These are phyloP conservation scores for Mycena capillaripes DNA, from an alignment of 768 basidiomycete species.

Conservation along the genomic window DNA sequence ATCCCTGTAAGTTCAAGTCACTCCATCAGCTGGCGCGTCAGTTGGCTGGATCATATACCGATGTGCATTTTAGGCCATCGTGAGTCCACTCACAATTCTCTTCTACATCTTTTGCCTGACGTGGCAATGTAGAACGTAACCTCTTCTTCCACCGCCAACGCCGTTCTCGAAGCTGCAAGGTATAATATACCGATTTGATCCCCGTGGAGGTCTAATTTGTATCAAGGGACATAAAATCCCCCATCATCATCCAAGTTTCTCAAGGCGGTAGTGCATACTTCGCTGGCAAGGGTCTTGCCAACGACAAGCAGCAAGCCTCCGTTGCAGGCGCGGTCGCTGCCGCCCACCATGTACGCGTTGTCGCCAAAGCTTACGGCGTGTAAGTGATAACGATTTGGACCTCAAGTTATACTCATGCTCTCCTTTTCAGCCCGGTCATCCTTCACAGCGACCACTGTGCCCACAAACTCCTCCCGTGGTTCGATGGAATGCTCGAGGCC, in stretches of 20 bases:
- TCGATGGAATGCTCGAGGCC: conserved; percentile 98
- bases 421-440: conserved; percentile 83
- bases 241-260: conserved; percentile 97
- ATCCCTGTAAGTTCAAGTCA: conserved; percentile 76
- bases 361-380: conserved; percentile 94
- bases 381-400: conserved; percentile 56
- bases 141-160: conserved; percentile 95
- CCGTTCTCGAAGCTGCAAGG: conserved; percentile 96
- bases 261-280: conserved; percentile 98
- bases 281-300: conserved; percentile 95
- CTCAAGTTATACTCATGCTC: conserved; percentile 3
- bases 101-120: conserved; percentile 24
- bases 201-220: background rate
- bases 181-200: conserved; percentile 44
- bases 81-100: conserved; percentile 56
- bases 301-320: conserved; percentile 96
- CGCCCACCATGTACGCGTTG: conserved; percentile 90
- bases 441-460: conserved; percentile 99
- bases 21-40: background rate
- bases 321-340: conserved; percentile 93
- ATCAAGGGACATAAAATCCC: conserved; percentile 91
- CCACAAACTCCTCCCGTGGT: conserved; percentile 97
- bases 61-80: conserved; percentile 72
- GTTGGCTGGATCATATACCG: conserved; percentile 12
- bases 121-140: conserved; percentile 83